Evolutionary conservation across 352 stramenopile genomes (phyloP), one percentile per base, ranked within the genome.

Genomic region (Vaucheria bursata): DNA sequence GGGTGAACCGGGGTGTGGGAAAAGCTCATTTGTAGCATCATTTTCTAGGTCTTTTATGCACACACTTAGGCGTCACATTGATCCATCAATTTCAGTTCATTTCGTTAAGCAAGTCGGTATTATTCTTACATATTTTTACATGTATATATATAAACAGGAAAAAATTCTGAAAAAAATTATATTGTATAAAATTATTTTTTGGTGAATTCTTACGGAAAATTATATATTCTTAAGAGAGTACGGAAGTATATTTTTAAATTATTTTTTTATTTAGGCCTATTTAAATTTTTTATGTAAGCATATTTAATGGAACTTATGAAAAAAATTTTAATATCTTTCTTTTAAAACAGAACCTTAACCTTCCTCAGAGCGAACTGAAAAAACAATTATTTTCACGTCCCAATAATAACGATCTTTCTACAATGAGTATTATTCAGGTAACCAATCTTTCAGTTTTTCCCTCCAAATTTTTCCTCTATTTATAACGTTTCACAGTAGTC

Each of bases 361-460:
- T 87, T 71, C 73, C 71, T 31, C 52, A 73, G 5, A 33, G 74
- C 7, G 79, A 72, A 6, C 59, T 88, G 6, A 37, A 85, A 2
- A 72, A 86, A 12, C 84, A 89, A 69, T 66, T 89, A 25, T 75
- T 85, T 38, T 59, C 87, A n/a, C 80, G 86, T 33, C 86, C 86
- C 0, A 89, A 89, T 81, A 89, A 89, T 64, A 89, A 89, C 50
- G 85, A 89, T 74, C 67, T 88, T 18, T 84, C 69, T 33, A 73
- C 87, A 7, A 89, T 89, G 86, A 87, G 83, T 34, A 87, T 89
- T 70, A 86, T 89, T 78, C 86, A 88, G 75, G 76, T 80, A 45
- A 74, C 5, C 4, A 29, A 50, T 12, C 39, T 50, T 12, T 12
- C 12, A 50, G 39, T 12, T 12, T 12, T 50, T 5, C 12, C 12